phyloP scores from a whole-genome alignment of 768 basidiomycete genomes.

The Amanita pallidorosea region DNA sequence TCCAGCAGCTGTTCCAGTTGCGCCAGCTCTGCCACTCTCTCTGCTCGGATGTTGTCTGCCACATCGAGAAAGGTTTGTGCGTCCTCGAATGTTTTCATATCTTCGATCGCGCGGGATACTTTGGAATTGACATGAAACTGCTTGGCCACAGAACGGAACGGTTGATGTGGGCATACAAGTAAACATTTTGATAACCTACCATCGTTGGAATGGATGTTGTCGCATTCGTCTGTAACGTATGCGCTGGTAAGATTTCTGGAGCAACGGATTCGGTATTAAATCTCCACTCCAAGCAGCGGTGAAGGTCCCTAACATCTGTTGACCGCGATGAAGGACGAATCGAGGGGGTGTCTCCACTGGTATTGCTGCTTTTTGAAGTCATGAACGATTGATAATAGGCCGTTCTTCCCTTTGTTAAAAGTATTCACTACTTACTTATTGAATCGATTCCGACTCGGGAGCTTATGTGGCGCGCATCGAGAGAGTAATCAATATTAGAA shows the following conservation, averaged over 20 bases:
- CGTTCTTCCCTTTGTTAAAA: background rate
- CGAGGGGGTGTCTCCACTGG: background rate
- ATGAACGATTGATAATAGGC: background rate
- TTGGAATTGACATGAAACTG: constrained; percentile 2
- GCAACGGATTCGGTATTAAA: background rate
- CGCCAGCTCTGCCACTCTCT: constrained; percentile 4
- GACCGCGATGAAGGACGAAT: background rate
- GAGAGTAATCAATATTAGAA: background rate
- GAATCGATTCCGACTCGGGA: constrained; percentile 2
- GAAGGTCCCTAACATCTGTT: background rate
- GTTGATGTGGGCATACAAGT: background rate
- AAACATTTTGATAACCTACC: background rate
- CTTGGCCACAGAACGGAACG: background rate
- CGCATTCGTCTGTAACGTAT: background rate
- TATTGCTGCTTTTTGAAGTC: background rate
- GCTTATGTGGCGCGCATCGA: background rate
- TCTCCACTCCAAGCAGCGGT: constrained; percentile 4
- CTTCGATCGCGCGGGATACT: background rate
- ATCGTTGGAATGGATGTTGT: background rate
- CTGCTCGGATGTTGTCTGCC: background rate
- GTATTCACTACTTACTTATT: background rate
- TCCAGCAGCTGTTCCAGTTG: constrained; percentile 2
- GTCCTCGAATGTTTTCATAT: background rate
- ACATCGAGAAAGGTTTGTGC: constrained; percentile 1
- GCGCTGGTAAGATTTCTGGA: background rate